Percentiles rank a stretch among this genome's conserved stretches.
Evolutionary conservation across 2,329 filamentous ascomycete genomes (phyloP).

Genomic region (Paecilomyces formosus): DNA sequence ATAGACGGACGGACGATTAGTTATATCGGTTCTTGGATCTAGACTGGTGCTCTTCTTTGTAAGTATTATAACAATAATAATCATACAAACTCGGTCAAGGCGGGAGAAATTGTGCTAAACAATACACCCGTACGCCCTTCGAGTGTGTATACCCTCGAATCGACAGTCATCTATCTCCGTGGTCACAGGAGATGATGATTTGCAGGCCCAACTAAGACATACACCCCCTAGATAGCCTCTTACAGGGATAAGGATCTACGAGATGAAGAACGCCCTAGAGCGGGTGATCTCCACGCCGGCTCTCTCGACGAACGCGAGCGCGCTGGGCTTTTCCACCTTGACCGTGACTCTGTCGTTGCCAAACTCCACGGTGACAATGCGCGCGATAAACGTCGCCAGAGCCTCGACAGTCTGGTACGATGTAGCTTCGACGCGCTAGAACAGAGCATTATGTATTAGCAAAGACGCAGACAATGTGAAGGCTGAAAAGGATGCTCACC

Average conservation of each 20-base stretch:
- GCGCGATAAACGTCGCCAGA: constrained; percentile 41
- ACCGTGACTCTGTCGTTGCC: constrained; percentile 41
- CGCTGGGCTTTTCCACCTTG: constrained; percentile 43
- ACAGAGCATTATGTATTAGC: constrained; percentile 7
- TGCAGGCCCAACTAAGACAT: background rate
- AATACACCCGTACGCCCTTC: too few species aligned
- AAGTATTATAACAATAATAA: too few species aligned
- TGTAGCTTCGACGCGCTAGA: constrained; percentile 38
- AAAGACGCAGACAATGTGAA: constrained; percentile 2
- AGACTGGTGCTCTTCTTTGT: too few species aligned
- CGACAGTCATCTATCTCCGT: background rate
- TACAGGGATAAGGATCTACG: constrained; percentile 4
- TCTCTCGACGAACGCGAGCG: constrained; percentile 41
- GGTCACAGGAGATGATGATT: background rate
- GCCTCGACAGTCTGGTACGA: constrained; percentile 46
- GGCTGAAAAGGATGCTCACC: constrained; percentile 17
- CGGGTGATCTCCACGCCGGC: constrained; percentile 44
- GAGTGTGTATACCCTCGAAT: background rate
- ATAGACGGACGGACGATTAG: background rate
- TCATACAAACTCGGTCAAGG: too few species aligned
- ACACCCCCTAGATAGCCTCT: constrained; percentile 1
- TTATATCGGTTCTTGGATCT: background rate
- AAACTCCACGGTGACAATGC: constrained; percentile 38
- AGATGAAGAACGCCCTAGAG: constrained; percentile 36
- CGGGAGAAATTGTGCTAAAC: background rate